Base-by-base conservation (phyloP, 2,329 filamentous ascomycete species). In the Lasiodiplodia theobromae region DNA sequence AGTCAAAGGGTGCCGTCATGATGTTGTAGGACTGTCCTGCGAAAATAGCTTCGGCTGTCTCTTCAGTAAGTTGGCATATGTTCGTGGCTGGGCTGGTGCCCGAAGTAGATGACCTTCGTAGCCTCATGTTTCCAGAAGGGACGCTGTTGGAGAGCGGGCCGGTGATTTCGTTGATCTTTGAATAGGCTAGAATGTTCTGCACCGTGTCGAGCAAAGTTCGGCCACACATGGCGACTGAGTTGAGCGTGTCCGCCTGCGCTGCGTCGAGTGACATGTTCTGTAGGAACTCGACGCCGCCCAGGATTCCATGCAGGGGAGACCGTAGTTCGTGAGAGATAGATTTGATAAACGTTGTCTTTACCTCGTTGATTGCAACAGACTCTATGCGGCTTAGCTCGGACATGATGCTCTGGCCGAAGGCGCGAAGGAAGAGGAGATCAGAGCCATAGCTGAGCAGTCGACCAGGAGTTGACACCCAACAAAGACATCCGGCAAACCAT, bases 161-260 rank as follows among this genome's bases (percentile, higher is more conserved):
- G 16, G 40, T 62, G 16, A 80, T 64, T 28, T 76, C 78, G 67
- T 79, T 79, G 66, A 79, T 78, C 56, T 79, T 79, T 0, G 75
- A 74, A 66, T 78, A 78, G 49, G 79, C 77, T 2, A 79, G 70
- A 14, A 62, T 28, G 11, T 62, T 44, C 6, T 62, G 78, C 49
- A 83, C 77, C 0, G 80, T 82, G 58, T 82, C 81, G 0, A 83
- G 72, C 0, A 83, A 71, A 1, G 81, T 82, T 1, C 77, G 74
- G 0, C 79, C 81, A 68, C 81, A 83, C 16, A 73, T 77, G 34
- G 77, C 74, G 16, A 83, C 77, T 0, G 80, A 57, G 11, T 38
- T 49, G n/a, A 67, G 10, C 4, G 49, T 44, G 4, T 44, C 23
- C 1, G 5, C n/a, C 8, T 67, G 64, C 11, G 47, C 57, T 12